phyloP scores from a whole-genome alignment of 495 filamentous ascomycete genomes.

The Podospora pseudopauciseta region DNA sequence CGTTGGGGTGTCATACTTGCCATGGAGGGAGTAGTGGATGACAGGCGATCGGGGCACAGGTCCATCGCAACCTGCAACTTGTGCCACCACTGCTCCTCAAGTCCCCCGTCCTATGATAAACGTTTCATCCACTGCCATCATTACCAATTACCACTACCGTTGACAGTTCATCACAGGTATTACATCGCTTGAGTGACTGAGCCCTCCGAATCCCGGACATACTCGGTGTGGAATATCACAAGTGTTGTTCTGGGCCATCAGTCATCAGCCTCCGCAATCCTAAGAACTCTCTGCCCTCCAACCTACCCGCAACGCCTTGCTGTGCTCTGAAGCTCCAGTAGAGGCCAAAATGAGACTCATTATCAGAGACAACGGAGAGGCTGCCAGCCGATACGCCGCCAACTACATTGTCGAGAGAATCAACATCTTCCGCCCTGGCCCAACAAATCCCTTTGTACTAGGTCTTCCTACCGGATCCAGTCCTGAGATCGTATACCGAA shows the following conservation, averaged over 20 bases:
- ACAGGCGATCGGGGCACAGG: not conserved
- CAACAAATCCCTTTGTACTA: conserved; percentile 71
- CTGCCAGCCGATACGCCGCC: conserved; percentile 70
- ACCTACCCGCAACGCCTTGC: not conserved
- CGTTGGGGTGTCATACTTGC: not conserved
- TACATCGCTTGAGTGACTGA: not conserved
- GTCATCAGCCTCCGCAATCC: not conserved
- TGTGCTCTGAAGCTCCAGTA: not conserved
- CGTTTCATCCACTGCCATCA: not conserved
- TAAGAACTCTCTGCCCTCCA: not conserved
- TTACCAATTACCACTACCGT: not conserved
- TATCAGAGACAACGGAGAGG: conserved; percentile 64
- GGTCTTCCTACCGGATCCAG: conserved; percentile 81
- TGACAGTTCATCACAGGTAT: not conserved
- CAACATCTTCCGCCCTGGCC: conserved; percentile 66
- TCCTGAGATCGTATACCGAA: conserved; percentile 73
- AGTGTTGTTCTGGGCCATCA: not conserved
- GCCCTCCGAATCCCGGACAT: not conserved
- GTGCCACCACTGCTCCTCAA: not conserved
- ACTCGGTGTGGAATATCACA: not conserved
- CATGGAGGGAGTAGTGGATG: not conserved
- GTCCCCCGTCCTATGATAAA: not conserved
- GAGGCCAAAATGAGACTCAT: conserved; percentile 68
- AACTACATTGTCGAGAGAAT: conserved; percentile 82
- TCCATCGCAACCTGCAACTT: not conserved